A percentile compares a stretch with the other conserved stretches of the same genome.
These are phyloP conservation scores for Tetratostichococcus sp. DNA, from an alignment of 139 green algal genomes.

Conservation along the genomic window DNA sequence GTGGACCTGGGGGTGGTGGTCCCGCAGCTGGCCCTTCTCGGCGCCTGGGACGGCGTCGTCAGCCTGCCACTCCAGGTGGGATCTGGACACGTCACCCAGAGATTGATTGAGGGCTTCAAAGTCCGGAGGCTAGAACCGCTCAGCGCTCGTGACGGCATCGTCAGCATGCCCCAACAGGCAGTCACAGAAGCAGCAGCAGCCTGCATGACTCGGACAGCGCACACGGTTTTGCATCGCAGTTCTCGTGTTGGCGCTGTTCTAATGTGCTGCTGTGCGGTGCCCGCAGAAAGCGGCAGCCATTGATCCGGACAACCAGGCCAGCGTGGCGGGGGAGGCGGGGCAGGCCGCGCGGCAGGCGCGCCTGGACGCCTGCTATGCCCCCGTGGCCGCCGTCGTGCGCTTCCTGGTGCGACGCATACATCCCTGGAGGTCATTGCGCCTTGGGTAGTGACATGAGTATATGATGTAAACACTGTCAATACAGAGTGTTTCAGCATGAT, in stretches of 20 bases:
- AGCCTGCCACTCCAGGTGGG: constrained; percentile 29
- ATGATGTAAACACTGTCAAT: background rate
- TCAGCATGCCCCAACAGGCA: no score
- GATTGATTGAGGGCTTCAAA: no score
- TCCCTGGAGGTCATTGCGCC: constrained; percentile 1
- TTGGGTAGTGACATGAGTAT: no score
- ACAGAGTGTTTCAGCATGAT: no score
- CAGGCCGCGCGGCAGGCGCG: constrained; percentile 40
- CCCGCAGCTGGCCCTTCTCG: constrained; percentile 63
- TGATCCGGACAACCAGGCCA: constrained; percentile 52
- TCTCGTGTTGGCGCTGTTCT: no score
- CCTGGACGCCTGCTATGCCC: constrained; percentile 42
- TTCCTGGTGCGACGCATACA: constrained; percentile 23
- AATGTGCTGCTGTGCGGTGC: no score
- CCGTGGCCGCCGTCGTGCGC: constrained; percentile 44
- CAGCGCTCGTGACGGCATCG: no score
- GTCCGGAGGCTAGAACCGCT: no score
- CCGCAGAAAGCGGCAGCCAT: constrained; percentile 57
- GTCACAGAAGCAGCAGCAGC: no score
- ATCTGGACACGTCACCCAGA: background rate
- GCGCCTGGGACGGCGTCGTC: constrained; percentile 44
- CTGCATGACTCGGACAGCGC: no score
- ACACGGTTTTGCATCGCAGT: no score
- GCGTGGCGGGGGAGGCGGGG: constrained; percentile 31
- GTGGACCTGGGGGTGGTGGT: constrained; percentile 54